phyloP scores from a whole-genome alignment of 75 land plant species.

The Gnetum montanum region DNA sequence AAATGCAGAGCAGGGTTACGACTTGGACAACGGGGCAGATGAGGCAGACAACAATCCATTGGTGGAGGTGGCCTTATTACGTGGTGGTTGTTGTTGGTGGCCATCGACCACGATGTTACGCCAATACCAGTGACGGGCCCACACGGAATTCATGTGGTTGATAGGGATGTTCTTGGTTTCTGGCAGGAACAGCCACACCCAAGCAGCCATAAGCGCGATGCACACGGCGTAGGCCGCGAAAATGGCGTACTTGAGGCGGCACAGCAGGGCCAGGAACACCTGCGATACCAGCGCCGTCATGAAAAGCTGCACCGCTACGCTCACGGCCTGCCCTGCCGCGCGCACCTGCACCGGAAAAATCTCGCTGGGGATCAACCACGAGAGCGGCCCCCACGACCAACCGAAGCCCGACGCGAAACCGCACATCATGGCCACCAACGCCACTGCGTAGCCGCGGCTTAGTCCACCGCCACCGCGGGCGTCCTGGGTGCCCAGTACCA shows the following conservation, averaged over 20 bases:
- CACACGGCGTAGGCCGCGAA: constrained; percentile 87
- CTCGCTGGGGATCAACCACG: constrained; percentile 88
- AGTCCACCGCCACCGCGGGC: constrained; percentile 4
- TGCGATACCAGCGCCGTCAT: constrained; percentile 83
- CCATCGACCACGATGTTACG: constrained; percentile 38
- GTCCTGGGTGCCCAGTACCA: too few species aligned
- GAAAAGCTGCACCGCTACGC: constrained; percentile 65
- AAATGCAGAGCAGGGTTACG: too few species aligned
- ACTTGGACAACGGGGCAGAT: too few species aligned
- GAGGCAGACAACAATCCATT: too few species aligned
- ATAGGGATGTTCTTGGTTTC: constrained; percentile 88
- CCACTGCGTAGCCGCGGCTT: constrained; percentile 18
- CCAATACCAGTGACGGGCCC: constrained; percentile 92
- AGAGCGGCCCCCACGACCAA: constrained; percentile 91
- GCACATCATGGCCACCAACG: constrained; percentile 54
- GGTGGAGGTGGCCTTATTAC: too few species aligned
- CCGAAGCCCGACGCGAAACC: constrained; percentile 67
- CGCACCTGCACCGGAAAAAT: constrained; percentile 80
- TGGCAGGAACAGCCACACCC: constrained; percentile 62
- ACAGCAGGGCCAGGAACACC: constrained; percentile 55
- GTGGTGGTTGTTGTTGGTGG: not conserved
- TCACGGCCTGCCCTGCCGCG: constrained; percentile 89
- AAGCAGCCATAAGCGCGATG: constrained; percentile 65
- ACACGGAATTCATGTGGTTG: constrained; percentile 71
- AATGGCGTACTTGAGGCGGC: constrained; percentile 65